phyloP scores from a whole-genome alignment of 192 early-diverging fungal species.

The Coemansia sp. region DNA sequence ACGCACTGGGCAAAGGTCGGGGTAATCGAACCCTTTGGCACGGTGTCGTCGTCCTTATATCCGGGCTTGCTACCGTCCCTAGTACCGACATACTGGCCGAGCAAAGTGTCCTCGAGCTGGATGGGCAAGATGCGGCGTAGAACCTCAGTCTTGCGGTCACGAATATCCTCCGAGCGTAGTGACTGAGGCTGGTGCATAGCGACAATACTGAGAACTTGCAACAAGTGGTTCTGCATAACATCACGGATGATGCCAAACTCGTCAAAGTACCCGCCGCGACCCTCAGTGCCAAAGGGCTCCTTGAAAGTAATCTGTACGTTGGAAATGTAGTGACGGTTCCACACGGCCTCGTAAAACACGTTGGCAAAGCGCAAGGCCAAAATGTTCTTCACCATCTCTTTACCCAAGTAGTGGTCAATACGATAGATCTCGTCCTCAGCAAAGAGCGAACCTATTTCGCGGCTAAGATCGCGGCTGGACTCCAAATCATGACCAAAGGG shows the following conservation, averaged over 20 bases:
- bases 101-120: constrained; percentile 76
- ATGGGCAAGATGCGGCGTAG: constrained; percentile 82
- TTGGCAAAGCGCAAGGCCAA: constrained; percentile 94
- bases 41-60: constrained; percentile 92
- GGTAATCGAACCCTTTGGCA: constrained; percentile 82
- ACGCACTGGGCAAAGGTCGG: constrained; percentile 92
- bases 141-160: constrained; percentile 95
- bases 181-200: constrained; percentile 95
- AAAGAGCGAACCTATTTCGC: constrained; percentile 77
- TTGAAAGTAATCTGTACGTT: constrained; percentile 99
- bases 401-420: constrained; percentile 99
- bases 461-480: constrained; percentile 73
- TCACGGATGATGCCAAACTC: constrained; percentile 99
- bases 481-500: constrained; percentile 95
- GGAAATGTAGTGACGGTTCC: constrained; percentile 86
- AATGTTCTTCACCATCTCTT: constrained; percentile 99
- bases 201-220: constrained; percentile 92
- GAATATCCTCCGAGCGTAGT: constrained; percentile 88
- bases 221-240: constrained; percentile 91
- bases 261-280: constrained; percentile 98
- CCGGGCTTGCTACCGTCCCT: constrained; percentile 83
- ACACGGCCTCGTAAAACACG: constrained; percentile 89
- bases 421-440: constrained; percentile 95
- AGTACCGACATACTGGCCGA: constrained; percentile 88
- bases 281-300: constrained; percentile 95